Evolutionary conservation across 345 rosid genomes (phyloP).

Genomic region (Aurinia saxatilis): DNA sequence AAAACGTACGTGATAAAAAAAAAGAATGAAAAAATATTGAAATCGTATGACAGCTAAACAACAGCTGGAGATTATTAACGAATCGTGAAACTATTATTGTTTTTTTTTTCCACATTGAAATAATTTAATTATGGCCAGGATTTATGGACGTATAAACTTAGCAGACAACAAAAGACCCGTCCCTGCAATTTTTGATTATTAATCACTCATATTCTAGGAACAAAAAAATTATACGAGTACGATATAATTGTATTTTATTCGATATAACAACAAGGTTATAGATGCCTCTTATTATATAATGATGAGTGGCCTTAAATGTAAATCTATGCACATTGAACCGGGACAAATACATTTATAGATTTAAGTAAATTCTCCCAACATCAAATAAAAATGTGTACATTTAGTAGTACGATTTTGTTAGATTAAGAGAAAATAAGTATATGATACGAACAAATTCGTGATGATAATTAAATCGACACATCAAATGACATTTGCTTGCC

Average conservation of each 20-base stretch:
- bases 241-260: neutral
- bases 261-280: no score
- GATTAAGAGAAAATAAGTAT: neutral
- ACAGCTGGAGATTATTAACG: slow-evolving; percentile 53
- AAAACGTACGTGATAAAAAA: slow-evolving; percentile 16
- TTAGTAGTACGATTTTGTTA: neutral
- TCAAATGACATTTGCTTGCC: slow-evolving; percentile 23
- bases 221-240: slow-evolving; percentile 10
- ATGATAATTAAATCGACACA: slow-evolving; percentile 4
- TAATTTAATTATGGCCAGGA: slow-evolving; percentile 20
- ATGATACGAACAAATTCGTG: neutral
- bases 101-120: neutral
- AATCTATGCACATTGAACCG: slow-evolving; percentile 27
- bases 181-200: slow-evolving; percentile 8
- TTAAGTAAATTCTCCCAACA: slow-evolving; percentile 3
- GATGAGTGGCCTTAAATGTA: slow-evolving; percentile 9
- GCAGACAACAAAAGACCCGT: slow-evolving; percentile 33
- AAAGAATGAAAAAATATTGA: neutral
- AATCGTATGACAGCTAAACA: slow-evolving; percentile 30
- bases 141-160: slow-evolving; percentile 23
- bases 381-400: slow-evolving; percentile 1
- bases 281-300: neutral
- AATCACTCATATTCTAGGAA: slow-evolving; percentile 13
- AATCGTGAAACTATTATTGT: slow-evolving; percentile 10
- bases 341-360: slow-evolving; percentile 9